Evolutionary conservation across 768 basidiomycete species (phyloP), one percentile per base, ranked within the genome.

Genomic region (Chalciporus sphaerocephalus): DNA sequence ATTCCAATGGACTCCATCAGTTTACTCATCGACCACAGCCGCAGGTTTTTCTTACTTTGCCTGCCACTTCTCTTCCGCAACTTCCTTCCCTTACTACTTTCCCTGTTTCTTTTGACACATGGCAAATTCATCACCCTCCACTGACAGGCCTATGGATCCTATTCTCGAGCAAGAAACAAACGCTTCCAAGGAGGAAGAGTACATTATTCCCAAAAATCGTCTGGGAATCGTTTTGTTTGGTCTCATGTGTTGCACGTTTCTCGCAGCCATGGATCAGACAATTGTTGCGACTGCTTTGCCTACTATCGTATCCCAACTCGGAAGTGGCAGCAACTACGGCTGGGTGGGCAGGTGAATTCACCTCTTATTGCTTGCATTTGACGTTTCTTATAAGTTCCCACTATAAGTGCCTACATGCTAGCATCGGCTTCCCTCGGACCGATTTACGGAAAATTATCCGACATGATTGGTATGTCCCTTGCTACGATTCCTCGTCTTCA

Each of bases 191-290:
- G 44, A 54, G 11, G 74, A 75, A 38, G 57, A 70, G 36, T 73
- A 75, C 45, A 56, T 73, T 20, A 54, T 75, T 0, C 74, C 74
- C 1, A 63, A 70, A 42, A 75, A 75, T 51, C 61, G 65, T 15
- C 57, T 75, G 5, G 57, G 61, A 11, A 59, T 75, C 33, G 74
- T 75, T 0, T 73, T 75, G 28, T 54, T 66, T 27, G 73, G 74
- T 21, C 56, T 75, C 28, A 75, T 75, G 74, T 64, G 61, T 38
- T 62, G 57, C 47, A 61, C 57, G 12, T 75, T 75, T 58, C 58
- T 74, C 21, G 73, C 78, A 1, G 76, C 76, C 11, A 59, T 78
- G 25, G 77, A 78, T 50, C 74, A 73, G 72, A 73, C 71, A 7
- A 72, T 74, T 38, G 73, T 76, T 3, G 64, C 74, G 0, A 78